phyloP scores from a whole-genome alignment of 78 protist species.

The Mantamonas sphyraenae region DNA sequence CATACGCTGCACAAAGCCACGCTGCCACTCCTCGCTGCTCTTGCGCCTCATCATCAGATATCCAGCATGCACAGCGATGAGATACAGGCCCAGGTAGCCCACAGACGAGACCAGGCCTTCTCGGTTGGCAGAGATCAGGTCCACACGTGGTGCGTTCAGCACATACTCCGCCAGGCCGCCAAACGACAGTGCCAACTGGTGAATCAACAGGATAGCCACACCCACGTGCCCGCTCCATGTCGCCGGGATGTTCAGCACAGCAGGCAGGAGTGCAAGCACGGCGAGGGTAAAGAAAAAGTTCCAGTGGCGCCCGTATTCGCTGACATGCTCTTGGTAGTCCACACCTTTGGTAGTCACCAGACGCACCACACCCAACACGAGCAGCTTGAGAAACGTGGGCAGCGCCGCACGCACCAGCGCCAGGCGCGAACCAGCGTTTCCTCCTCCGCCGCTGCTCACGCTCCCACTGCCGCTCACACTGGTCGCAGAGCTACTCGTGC shows the following conservation, averaged over 20 bases:
- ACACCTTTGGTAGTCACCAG: constrained; percentile 32
- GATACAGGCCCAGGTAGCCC: constrained; percentile 4
- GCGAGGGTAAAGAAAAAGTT: constrained; percentile 89
- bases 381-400: constrained; percentile 26
- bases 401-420: background rate
- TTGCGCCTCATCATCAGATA: background rate
- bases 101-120: constrained; percentile 13
- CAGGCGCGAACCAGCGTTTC: no score
- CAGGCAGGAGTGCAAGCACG: constrained; percentile 38
- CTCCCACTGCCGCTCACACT: no score
- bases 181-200: background rate
- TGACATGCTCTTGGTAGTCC: constrained; percentile 80
- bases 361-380: constrained; percentile 51
- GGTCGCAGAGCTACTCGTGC: no score
- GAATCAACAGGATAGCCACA: background rate
- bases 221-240: background rate
- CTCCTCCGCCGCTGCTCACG: no score
- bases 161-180: background rate
- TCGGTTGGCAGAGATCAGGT: constrained; percentile 9
- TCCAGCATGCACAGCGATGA: background rate
- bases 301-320: constrained; percentile 91
- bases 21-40: background rate
- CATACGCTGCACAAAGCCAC: background rate
- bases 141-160: background rate
- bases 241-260: background rate